Evolutionary conservation across 2,329 filamentous ascomycete genomes (phyloP), one percentile per base, ranked within the genome.

Genomic region (Fusarium stilboides): DNA sequence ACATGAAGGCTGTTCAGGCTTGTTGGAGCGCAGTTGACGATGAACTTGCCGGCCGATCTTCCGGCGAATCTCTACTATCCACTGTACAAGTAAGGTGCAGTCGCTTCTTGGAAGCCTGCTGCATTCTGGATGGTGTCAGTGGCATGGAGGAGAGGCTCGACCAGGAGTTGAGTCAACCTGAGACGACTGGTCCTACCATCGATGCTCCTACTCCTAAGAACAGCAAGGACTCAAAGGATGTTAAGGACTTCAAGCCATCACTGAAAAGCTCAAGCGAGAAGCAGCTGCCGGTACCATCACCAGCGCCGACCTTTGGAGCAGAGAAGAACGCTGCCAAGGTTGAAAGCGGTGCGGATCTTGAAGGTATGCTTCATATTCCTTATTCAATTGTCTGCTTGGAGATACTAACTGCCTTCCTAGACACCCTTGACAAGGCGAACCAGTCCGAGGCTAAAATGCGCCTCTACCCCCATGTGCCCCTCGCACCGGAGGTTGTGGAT

Each of bases 11-110:
- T 1, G 91, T 93, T 3, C 87, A 92, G 74, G 85, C 88, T 5
- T 94, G 92, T 72, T 90, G 91, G 83, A 85, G 85, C 60, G 89
- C 91, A n/a, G 89, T 91, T 4, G 91, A 94, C 50, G 84, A 87
- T 39, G 87, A 89, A 59, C 78, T 88, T 9, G 78, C 81, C 0
- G 86, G 84, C 2, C 77, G 79, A 33, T 77, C 77, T 0, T 80
- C 81, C 6, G 82, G 83, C 4, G 87, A 89, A 53, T 80, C 85
- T 19, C 80, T 89, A 28, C 79, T 86, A 45, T 86, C 79, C 20
- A 83, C 78, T 13, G 82, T 89, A 2, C 87, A 90, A 74, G 80
- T 83, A 36, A 85, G 84, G 60, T 83, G 84, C 4, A 87, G 85
- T 68, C 85, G 87, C 9, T 89, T 88, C 57, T 79, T 91, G 12